Evolutionary conservation across 345 rosid species (phyloP).

Genomic region (Ceriops zippeliana): DNA sequence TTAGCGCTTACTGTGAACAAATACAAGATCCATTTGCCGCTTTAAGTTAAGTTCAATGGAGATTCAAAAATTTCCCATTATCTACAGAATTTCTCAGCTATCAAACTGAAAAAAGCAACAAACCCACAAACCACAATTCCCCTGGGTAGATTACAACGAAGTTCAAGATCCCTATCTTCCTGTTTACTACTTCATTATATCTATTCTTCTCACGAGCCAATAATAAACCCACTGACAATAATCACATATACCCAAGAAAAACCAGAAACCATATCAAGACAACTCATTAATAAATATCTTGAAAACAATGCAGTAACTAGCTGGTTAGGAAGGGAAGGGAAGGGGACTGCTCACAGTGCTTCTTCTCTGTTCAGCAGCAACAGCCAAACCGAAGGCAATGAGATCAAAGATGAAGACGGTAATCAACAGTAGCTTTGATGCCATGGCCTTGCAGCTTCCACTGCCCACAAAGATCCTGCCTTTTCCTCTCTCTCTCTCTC

Average conservation of each 20-base stretch:
- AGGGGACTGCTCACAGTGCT: conserved; percentile 60
- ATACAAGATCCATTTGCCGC: background rate
- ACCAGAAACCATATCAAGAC: background rate
- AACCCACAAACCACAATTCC: background rate
- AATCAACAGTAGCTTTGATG: conserved; percentile 70
- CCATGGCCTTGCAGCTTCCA: conserved; percentile 49
- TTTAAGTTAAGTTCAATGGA: background rate
- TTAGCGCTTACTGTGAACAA: background rate
- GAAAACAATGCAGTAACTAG: background rate
- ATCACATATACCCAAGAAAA: background rate
- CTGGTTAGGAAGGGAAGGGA: background rate
- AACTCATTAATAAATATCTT: background rate
- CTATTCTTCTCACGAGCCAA: conserved; percentile 1
- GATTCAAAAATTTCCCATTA: background rate
- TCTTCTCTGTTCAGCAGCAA: conserved; percentile 96
- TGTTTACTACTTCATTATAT: background rate
- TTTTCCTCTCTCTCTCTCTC: conserved; percentile 12
- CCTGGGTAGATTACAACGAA: too few species aligned
- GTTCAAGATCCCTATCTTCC: too few species aligned
- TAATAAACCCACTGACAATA: conserved; percentile 6
- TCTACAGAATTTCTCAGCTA: background rate
- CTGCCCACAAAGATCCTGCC: conserved; percentile 26
- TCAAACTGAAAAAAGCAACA: background rate
- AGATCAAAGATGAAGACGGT: conserved; percentile 65
- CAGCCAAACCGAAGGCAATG: conserved; percentile 89